phyloP scores from a whole-genome alignment of 768 basidiomycete genomes.

The Pholiota microspora region DNA sequence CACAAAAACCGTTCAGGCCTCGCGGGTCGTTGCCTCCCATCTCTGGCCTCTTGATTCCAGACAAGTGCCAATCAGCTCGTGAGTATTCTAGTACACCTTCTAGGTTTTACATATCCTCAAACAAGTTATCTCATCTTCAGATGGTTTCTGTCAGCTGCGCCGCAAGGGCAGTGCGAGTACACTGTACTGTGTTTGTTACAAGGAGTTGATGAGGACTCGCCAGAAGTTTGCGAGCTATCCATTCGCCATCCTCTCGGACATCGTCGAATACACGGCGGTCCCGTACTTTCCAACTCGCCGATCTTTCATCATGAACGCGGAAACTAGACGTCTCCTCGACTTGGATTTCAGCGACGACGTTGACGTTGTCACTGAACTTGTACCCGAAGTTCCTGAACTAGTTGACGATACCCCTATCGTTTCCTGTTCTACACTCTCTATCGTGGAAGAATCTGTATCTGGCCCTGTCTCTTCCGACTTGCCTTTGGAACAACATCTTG shows the following conservation, averaged over 20 bases:
- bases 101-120: background rate
- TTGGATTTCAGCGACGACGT: background rate
- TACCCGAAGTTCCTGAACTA: background rate
- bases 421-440: background rate
- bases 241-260: background rate
- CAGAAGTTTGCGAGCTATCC: background rate
- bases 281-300: background rate
- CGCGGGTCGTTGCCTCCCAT: background rate
- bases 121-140: background rate
- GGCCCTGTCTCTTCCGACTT: no score
- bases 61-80: background rate
- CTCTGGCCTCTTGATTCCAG: background rate
- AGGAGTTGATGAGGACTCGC: background rate
- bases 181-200: background rate
- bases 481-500: no score
- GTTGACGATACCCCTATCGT: no score
- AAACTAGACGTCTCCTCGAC: background rate
- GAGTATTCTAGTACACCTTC: background rate
- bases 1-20: background rate
- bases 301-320: background rate
- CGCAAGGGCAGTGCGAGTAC: background rate
- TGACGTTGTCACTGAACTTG: background rate
- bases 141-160: background rate
- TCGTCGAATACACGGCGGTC: background rate
- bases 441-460: no score